A percentile compares a stretch with the other conserved stretches of the same genome.
phyloP scores from a whole-genome alignment of 495 filamentous ascomycete species.

The Hypoxylon fuscum region DNA sequence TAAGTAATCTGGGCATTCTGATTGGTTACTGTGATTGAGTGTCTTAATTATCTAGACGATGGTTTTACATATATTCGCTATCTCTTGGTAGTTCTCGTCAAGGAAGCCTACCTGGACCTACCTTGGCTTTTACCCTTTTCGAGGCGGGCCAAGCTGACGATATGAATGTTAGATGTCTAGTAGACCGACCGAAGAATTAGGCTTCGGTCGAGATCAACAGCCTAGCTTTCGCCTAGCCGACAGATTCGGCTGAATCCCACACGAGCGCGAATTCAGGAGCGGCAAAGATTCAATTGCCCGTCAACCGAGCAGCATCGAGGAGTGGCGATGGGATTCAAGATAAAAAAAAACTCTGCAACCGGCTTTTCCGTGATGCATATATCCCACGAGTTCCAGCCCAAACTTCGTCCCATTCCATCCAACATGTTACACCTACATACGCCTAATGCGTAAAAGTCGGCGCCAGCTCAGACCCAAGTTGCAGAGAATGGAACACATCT shows the following conservation, averaged over 20 bases:
- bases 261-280: slow-evolving; percentile 5
- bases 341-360: too few species aligned
- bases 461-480: slow-evolving; percentile 24
- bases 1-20: slow-evolving; percentile 5
- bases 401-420: neutral
- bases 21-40: slow-evolving; percentile 24
- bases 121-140: slow-evolving; percentile 27
- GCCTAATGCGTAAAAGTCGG: slow-evolving; percentile 6
- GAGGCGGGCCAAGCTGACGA: slow-evolving; percentile 38
- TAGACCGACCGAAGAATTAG: slow-evolving; percentile 30
- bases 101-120: slow-evolving; percentile 8
- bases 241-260: slow-evolving; percentile 33
- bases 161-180: slow-evolving; percentile 25
- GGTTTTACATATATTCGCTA: slow-evolving; percentile 18
- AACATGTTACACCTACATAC: neutral
- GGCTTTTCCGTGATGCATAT: neutral
- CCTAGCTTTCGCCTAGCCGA: slow-evolving; percentile 33
- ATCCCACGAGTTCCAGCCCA: neutral
- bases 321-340: slow-evolving; percentile 7
- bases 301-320: slow-evolving; percentile 22
- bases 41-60: slow-evolving; percentile 20
- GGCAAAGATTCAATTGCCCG: slow-evolving; percentile 28
- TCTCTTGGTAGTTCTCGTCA: slow-evolving; percentile 18
- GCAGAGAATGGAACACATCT: slow-evolving; percentile 22
- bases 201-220: slow-evolving; percentile 38